Percentiles rank a stretch among this genome's conserved stretches.
Evolutionary conservation across 345 rosid genomes (phyloP).

Genomic region (Syzygium oleosum): DNA sequence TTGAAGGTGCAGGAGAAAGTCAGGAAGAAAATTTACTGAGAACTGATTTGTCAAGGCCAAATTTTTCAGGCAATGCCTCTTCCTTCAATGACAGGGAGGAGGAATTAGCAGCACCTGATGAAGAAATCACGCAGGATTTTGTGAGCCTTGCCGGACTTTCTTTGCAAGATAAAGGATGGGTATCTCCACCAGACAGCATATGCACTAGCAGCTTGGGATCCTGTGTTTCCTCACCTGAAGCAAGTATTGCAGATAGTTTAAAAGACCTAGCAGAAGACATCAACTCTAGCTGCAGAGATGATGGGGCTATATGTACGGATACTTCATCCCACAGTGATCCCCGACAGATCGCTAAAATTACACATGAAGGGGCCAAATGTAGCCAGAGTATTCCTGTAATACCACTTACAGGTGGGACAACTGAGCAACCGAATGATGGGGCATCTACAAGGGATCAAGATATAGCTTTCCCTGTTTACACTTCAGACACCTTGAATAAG

Average conservation of each 20-base stretch:
- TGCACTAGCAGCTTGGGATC: conserved; percentile 48
- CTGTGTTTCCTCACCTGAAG: conserved; percentile 26
- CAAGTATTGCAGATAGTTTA: conserved; percentile 25
- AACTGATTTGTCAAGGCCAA: conserved; percentile 38
- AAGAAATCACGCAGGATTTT: conserved; percentile 30
- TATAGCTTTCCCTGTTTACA: conserved; percentile 10
- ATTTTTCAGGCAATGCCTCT: conserved; percentile 28
- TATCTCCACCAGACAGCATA: conserved; percentile 79
- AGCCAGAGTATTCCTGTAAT: conserved; percentile 11
- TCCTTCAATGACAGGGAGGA: conserved; percentile 32
- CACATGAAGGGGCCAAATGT: conserved; percentile 10
- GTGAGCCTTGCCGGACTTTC: conserved; percentile 22
- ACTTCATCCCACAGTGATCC: conserved; percentile 29
- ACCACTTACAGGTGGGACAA: conserved; percentile 11
- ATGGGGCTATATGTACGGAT: neutral
- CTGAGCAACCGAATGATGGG: conserved; percentile 2
- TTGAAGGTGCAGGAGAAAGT: conserved; percentile 68
- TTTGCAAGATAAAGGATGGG: conserved; percentile 57
- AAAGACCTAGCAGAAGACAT: conserved; percentile 23
- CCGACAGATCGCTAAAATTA: conserved; percentile 4
- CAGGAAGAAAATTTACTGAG: conserved; percentile 55
- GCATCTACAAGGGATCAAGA: conserved; percentile 22
- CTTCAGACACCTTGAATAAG: conserved; percentile 1
- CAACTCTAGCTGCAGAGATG: conserved; percentile 10
- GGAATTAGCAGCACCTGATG: conserved; percentile 32